Evolutionary conservation across 2,329 filamentous ascomycete species (phyloP).

Genomic region (Niveomyces coronatus): DNA sequence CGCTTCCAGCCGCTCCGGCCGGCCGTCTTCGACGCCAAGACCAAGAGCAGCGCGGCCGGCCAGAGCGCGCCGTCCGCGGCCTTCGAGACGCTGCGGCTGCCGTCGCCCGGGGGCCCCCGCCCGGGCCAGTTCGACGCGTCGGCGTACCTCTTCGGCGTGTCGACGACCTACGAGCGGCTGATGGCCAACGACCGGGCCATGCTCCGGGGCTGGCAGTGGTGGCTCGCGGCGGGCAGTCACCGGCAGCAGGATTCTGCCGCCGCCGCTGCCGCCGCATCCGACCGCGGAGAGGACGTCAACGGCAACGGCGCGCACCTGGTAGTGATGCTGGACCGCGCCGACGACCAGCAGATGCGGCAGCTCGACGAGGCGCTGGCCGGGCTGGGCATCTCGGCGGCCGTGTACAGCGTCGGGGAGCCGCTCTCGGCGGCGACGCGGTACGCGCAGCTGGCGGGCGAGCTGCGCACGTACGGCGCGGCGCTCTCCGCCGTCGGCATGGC

Average conservation of each 20-base stretch:
- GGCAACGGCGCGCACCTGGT: slow-evolving; percentile 33
- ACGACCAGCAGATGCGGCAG: slow-evolving; percentile 21
- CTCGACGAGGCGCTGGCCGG: slow-evolving; percentile 22
- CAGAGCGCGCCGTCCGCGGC: neutral
- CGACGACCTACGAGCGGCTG: slow-evolving; percentile 32
- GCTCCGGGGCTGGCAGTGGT: slow-evolving; percentile 33
- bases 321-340: slow-evolving; percentile 30
- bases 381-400: slow-evolving; percentile 29
- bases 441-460: slow-evolving; percentile 25
- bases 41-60: neutral
- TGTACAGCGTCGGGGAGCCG: slow-evolving; percentile 21
- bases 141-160: slow-evolving; percentile 31
- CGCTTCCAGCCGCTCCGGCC: slow-evolving; percentile 1
- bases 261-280: too few relatives aligned
- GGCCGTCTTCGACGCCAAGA: slow-evolving; percentile 1
- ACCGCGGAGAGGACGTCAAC: too few relatives aligned
- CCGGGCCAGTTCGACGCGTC: slow-evolving; percentile 28
- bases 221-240: slow-evolving; percentile 32
- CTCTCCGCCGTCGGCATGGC: slow-evolving; percentile 24
- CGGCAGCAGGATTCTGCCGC: too few relatives aligned
- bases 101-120: slow-evolving; percentile 20
- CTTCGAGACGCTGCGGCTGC: slow-evolving; percentile 19
- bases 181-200: slow-evolving; percentile 27
- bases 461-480: slow-evolving; percentile 23
- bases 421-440: slow-evolving; percentile 26